phyloP scores from a whole-genome alignment of 108 stramenopile species.

The Conticribra guillardii region DNA sequence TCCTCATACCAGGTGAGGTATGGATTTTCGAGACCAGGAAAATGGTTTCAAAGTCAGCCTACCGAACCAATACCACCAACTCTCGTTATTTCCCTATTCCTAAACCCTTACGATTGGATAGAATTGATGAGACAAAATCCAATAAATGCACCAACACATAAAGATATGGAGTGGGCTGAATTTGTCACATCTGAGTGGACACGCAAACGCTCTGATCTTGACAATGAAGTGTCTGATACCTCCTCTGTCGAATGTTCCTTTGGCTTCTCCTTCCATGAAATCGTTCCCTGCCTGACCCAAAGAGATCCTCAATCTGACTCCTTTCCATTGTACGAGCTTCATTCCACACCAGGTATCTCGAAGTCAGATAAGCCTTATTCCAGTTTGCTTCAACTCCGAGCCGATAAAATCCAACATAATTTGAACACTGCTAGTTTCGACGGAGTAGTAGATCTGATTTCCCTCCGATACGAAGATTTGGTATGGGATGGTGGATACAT shows the following conservation, averaged over 20 bases:
- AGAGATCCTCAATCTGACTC: conserved; percentile 39
- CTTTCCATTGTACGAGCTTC: conserved; percentile 54
- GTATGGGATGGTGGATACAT: conserved; percentile 28
- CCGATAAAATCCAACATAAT: conserved; percentile 64
- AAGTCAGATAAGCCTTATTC: conserved; percentile 22
- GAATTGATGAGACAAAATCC: conserved; percentile 62
- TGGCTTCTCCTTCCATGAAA: conserved; percentile 50
- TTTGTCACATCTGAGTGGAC: conserved; percentile 60
- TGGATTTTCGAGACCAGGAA: conserved; percentile 48
- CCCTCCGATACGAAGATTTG: conserved; percentile 55
- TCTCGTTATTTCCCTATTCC: conserved; percentile 48
- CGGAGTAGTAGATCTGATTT: conserved; percentile 36
- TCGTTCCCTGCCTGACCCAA: conserved; percentile 42
- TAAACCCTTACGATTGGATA: conserved; percentile 62
- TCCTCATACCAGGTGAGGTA: conserved; percentile 5
- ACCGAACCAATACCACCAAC: conserved; percentile 3
- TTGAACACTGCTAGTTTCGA: conserved; percentile 29
- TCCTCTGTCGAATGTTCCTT: conserved; percentile 39
- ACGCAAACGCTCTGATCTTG: conserved; percentile 49
- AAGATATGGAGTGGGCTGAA: conserved; percentile 47
- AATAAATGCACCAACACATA: conserved; percentile 56
- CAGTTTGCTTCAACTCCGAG: conserved; percentile 51
- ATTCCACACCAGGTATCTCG: conserved; percentile 4
- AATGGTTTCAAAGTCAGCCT: conserved; percentile 57
- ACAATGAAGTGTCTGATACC: conserved; percentile 34